These are phyloP conservation scores for Solanum aculeatissimum DNA, from an alignment of 305 asterid species.

Conservation along the genomic window DNA sequence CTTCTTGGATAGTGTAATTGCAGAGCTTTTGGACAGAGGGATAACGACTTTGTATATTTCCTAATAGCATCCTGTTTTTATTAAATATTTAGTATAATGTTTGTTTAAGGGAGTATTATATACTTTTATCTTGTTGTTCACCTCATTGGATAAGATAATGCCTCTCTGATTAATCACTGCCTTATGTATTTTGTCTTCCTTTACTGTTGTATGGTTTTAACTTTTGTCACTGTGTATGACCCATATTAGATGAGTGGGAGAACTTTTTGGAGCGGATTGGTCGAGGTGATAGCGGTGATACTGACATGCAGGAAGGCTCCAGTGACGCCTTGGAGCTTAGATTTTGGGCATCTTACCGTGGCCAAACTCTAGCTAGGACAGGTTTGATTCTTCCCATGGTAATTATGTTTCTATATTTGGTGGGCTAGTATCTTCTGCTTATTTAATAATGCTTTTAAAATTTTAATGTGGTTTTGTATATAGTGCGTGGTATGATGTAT, in stretches of 20 bases:
- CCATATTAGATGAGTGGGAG: constrained; percentile 86
- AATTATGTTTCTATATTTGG: background rate
- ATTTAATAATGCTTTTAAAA: background rate
- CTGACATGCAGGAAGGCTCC: constrained; percentile 76
- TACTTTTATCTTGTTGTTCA: background rate
- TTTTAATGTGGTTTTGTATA: constrained; percentile 15
- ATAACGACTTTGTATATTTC: background rate
- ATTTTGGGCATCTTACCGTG: constrained; percentile 99
- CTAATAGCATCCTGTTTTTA: background rate
- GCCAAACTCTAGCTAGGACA: constrained; percentile 97
- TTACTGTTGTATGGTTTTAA: background rate
- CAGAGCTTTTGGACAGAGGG: background rate
- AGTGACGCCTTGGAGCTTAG: constrained; percentile 87
- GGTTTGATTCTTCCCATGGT: constrained; percentile 25
- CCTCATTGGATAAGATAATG: background rate
- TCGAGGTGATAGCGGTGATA: constrained; percentile 50
- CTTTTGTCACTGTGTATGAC: background rate
- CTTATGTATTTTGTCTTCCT: background rate
- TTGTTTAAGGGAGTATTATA: background rate
- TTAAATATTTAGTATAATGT: background rate
- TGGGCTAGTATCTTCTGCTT: background rate
- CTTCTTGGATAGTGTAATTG: background rate
- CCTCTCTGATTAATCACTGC: background rate
- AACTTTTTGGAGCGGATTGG: constrained; percentile 94
- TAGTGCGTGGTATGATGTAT: constrained; percentile 99